These are phyloP conservation scores for Neurospora sp. DNA, from an alignment of 495 filamentous ascomycete genomes.

Conservation along the genomic window DNA sequence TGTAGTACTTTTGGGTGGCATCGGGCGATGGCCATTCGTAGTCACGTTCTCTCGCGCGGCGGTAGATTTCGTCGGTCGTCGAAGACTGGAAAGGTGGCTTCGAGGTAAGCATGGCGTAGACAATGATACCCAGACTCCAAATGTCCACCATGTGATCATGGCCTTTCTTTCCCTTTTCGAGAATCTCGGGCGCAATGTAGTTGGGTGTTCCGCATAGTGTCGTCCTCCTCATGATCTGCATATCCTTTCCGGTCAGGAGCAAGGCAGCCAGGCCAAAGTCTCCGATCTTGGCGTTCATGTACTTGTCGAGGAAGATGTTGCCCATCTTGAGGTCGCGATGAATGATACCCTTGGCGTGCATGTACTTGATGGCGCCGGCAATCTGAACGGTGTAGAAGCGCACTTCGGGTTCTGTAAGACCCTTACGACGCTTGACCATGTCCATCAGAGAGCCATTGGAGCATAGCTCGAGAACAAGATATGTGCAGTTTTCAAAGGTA, in stretches of 20 bases:
- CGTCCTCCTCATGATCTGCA: constrained; percentile 62
- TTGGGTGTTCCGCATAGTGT: constrained; percentile 97
- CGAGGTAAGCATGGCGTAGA: constrained; percentile 89
- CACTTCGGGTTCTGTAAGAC: constrained; percentile 81
- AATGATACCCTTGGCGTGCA: constrained; percentile 88
- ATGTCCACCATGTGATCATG: constrained; percentile 89
- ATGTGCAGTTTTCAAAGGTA: constrained; percentile 77
- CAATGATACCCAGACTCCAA: constrained; percentile 94
- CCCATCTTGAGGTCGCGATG: constrained; percentile 97
- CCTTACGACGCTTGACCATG: constrained; percentile 83
- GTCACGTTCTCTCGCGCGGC: constrained; percentile 56
- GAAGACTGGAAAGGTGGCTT: constrained; percentile 76
- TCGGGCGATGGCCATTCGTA: constrained; percentile 65
- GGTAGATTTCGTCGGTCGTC: constrained; percentile 79
- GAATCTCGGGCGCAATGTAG: constrained; percentile 94
- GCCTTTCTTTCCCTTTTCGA: constrained; percentile 74
- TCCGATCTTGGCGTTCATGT: constrained; percentile 97
- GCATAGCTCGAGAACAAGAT: constrained; percentile 89
- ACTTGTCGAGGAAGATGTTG: constrained; percentile 87
- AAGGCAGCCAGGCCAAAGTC: constrained; percentile 97
- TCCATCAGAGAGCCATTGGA: constrained; percentile 97
- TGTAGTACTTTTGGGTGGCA: constrained; percentile 39
- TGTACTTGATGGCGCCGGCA: constrained; percentile 91
- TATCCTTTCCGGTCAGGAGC: constrained; percentile 75
- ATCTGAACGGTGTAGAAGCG: constrained; percentile 89